Base-by-base conservation (phyloP, 202 grass and related monocot genomes). In the Musa balbisiana region DNA sequence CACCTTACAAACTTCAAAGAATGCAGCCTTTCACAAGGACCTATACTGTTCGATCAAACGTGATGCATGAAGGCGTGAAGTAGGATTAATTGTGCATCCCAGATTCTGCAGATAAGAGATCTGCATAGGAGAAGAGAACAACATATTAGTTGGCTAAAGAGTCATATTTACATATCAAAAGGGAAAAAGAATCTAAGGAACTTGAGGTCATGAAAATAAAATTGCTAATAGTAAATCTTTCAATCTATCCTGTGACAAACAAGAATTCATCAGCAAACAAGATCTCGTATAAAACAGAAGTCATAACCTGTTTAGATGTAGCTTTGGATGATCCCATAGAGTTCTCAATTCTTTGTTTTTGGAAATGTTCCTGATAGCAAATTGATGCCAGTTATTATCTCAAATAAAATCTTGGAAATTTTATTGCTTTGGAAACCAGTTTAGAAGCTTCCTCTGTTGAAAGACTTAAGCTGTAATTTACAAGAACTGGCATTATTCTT, bases 11-110 rank as follows among this genome's bases (percentile, higher is more conserved):
- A 20, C 9, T 25, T 69, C 21, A 26, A 19, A 3, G 2, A 51
- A 56, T 56, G 22, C 14, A 16, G 8, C 0, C 21, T 17, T 52
- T 80, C 78, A 80, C 69, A 93, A 86, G 0, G 90, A 93, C 84
- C 89, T 97, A 83, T 97, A 97, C 62, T 93, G 89, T 77, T 93
- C 94, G 22, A 97, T 97, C 73, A 97, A 85, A 84, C 87, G 87
- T 1, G 90, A 97, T 1, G 94, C 94, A 3, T 93, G 94, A 71
- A 97, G 85, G 1, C 90, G 94, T 15, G 94, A 93, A 8, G 77
- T 87, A 0, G 94, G 94, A 51, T 77, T 84, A 52, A 97, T 74
- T 11, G 88, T 97, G 84, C 94, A 97, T 29, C 94, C 94, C 24
- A 97, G 83, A 84, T 51, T 97, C 51, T 85, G 85, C 49, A 97